Evolutionary conservation across 2,329 filamentous ascomycete species (phyloP).

Genomic region (Sporothrix pseudoabietina): DNA sequence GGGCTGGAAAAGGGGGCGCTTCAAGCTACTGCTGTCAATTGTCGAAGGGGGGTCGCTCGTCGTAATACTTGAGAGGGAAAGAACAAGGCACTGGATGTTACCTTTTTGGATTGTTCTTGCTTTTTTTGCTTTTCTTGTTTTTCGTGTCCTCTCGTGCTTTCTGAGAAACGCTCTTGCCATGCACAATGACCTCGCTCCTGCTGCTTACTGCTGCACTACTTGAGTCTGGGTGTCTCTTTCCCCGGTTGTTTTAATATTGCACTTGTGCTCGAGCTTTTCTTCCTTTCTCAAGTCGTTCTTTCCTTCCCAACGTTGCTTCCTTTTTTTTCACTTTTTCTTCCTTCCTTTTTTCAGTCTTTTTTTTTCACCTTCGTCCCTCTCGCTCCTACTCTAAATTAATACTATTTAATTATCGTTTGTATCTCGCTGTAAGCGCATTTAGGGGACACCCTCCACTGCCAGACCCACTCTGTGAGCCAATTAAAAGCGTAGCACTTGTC

Average conservation of each 20-base stretch:
- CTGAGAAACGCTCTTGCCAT: background rate
- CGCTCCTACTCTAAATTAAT: background rate
- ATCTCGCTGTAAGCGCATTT: conserved; percentile 20
- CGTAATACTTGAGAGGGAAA: background rate
- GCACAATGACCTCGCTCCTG: background rate
- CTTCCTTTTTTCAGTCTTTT: background rate
- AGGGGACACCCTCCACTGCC: background rate
- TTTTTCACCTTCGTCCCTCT: background rate
- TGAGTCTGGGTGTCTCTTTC: background rate
- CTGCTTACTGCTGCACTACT: background rate
- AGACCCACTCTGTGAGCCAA: conserved; percentile 19
- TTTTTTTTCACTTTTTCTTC: background rate
- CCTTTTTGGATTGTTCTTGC: conserved; percentile 2
- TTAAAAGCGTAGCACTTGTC: conserved; percentile 16
- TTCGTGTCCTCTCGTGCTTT: background rate
- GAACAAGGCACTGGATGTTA: conserved; percentile 6
- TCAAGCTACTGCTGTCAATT: background rate
- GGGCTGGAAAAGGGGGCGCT: conserved; percentile 14
- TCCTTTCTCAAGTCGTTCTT: background rate
- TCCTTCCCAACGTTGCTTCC: background rate
- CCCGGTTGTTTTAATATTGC: background rate
- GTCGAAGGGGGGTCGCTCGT: background rate
- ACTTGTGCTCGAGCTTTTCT: conserved; percentile 2
- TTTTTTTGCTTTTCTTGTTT: conserved; percentile 7
- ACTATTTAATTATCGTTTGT: conserved; percentile 10